Base-by-base conservation (phyloP, 257 asterid genomes). In the Solanum pimpinellifolium region DNA sequence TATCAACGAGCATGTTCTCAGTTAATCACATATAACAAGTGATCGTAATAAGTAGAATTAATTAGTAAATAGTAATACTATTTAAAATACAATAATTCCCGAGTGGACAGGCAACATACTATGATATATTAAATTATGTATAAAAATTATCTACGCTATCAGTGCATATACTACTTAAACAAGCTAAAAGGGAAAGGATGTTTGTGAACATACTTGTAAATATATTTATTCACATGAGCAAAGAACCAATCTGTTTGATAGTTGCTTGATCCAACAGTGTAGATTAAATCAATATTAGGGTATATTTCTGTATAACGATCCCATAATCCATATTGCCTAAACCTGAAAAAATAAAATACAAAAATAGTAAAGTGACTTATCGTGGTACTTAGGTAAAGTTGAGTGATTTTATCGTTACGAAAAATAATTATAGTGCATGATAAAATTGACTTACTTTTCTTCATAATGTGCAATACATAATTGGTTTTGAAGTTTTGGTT, bases 281-380 rank as follows among this genome's bases (percentile, higher is more conserved):
- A 94, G n/a, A 92, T 91, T 31, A 93, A 73, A 86, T 93, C 97
- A 0, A 2, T 39, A 0, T 69, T 9, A 10, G 96, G 94, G 85
- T 93, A 86, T 12, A 87, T 73, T 23, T 93, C 94, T 5, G 23
- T 68, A 83, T 92, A 94, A 41, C 93, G 90, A 3, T 59, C 68
- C 97, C 98, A 94, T 2, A 95, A 42, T 44, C 97, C 97, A 9
- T 91, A 93, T 88, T 95, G 94, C 83, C 95, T 90, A 73, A 92
- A 95, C 89, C 94, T 95, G 85, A 1, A 29, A 49, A 29, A 49
- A 56, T 18, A 42, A 42, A 42, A n/a, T 37, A 39, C 52, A 74
- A 37, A 14, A 21, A 39, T 20, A 74, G 18, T 5, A 10, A 10
- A 20, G 47, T 73, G 20, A 37, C 31, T 74, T 21, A 21, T 33